Evolutionary conservation across 2,329 filamentous ascomycete genomes (phyloP), one percentile per base, ranked within the genome.

Genomic region (Aspergillus sp.): DNA sequence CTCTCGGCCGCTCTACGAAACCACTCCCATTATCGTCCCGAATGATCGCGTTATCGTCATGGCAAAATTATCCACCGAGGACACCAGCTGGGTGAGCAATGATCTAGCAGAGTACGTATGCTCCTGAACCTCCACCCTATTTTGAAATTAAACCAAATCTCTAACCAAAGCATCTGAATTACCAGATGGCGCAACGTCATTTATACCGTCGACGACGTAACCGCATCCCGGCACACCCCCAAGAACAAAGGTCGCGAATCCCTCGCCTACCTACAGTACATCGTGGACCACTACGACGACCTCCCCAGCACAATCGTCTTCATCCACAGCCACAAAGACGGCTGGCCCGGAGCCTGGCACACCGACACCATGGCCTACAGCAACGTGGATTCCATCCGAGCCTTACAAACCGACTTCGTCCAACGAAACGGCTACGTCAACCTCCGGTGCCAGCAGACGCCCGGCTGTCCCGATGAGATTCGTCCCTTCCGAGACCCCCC

Each of bases 351-450:
- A 49, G 78, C 81, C 38, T 86, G 84, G 84, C 85, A 87, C 72
- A 86, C 85, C 68, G 84, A 86, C 63, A 80, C 82, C 59, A 80
- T 80, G 53, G 78, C 82, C 56, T 81, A 84, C 76, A 83, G 84
- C 72, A 82, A 80, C 17, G 78, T 86, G 15, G 76, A 80, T 3
- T 77, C 81, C 4, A 76, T 87, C 41, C 79, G 78, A 49, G 74
- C 76, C 36, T 77, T 87, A 25, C 80, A 80, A 25, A 70, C 82
- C 36, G 74, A 81, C 12, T 80, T 82, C 59, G 78, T 88, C 3
- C 77, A 79, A 43, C 69, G 78, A 49, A 73, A 79, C 52, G 85
- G 85, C 15, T 88, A 86, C 69, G 81, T 83, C 65, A 88, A 86
- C 67, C 76, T 88, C 55, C 82, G 86, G 54, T 88, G 86, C 55